These are phyloP conservation scores for Phyllachora maydis DNA, from an alignment of 2,329 filamentous ascomycete genomes.

Conservation along the genomic window DNA sequence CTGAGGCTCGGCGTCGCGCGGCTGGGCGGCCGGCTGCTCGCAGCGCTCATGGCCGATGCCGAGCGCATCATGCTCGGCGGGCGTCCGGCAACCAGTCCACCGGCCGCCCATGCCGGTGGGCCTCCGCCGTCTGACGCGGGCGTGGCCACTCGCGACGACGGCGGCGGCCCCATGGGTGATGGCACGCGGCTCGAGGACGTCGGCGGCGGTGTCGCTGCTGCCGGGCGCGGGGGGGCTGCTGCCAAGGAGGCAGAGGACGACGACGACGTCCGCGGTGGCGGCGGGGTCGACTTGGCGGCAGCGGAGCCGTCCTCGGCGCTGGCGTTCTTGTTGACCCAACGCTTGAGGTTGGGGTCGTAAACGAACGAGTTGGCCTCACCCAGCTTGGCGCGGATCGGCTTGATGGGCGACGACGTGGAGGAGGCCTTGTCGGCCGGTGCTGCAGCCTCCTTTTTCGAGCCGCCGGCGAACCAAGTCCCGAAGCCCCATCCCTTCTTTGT, in stretches of 20 bases:
- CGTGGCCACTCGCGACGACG: slow-evolving; percentile 2
- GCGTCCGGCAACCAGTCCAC: neutral
- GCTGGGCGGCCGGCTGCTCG: slow-evolving; percentile 31
- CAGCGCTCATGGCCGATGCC: slow-evolving; percentile 22
- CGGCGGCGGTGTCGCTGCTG: slow-evolving; percentile 7
- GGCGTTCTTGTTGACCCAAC: slow-evolving; percentile 95
- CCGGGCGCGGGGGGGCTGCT: slow-evolving; percentile 7
- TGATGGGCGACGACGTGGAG: slow-evolving; percentile 23
- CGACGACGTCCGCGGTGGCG: slow-evolving; percentile 46
- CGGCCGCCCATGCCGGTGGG: slow-evolving; percentile 3
- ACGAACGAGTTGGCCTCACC: slow-evolving; percentile 87
- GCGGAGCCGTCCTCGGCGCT: slow-evolving; percentile 39
- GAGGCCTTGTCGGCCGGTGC: slow-evolving; percentile 28
- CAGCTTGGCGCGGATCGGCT: slow-evolving; percentile 77
- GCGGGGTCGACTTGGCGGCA: slow-evolving; percentile 44
- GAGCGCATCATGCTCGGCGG: slow-evolving; percentile 21
- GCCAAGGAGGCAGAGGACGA: slow-evolving; percentile 21
- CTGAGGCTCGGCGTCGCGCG: slow-evolving; percentile 67
- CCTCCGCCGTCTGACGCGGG: slow-evolving; percentile 5
- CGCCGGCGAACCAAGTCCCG: slow-evolving; percentile 64
- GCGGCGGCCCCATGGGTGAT: slow-evolving; percentile 3
- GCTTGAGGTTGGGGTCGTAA: slow-evolving; percentile 88
- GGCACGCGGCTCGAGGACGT: slow-evolving; percentile 8
- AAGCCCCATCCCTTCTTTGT: slow-evolving; percentile 61
- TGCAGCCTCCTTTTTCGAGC: slow-evolving; percentile 38